Base-by-base conservation (phyloP, 176 grass and related monocot genomes). In the Avena atlantica region DNA sequence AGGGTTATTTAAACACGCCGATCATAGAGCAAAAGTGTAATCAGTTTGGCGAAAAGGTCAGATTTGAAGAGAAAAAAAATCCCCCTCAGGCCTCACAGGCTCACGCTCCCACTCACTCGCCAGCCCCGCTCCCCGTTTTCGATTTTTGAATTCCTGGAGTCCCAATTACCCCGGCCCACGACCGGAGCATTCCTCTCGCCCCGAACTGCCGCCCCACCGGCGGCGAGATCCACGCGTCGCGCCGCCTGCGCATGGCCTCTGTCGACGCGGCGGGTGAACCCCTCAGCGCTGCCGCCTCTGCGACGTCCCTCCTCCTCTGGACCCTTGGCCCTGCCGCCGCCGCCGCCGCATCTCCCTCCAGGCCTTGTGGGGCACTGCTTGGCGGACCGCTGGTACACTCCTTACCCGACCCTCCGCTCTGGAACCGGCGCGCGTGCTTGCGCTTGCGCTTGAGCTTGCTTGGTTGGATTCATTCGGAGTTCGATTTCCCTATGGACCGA, bases 231-330 rank as follows among this genome's bases (percentile, higher is more conserved):
- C 15, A 75, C 48, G 59, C 34, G 37, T 44, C 6, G 27, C 25
- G 50, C 50, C n/a, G 48, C 69, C 48, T 29, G 27, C 16, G 49
- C 72, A 88, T 52, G 70, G 31, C 59, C 8, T n/a, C 29, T 37
- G 84, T 59, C 44, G 87, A 84, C 63, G 57, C 70, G 5, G 9
- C 25, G 29, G 79, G 9, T 15, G 89, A 87, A 58, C 80, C 87
- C 45, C 84, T 88, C 63, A 63, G 61, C 70, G 24, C 45, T 10
- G 72, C 24, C 16, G 61, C 77, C 20, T 87, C 64, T 5, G 21
- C 85, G n/a, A 34, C 81, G 27, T 50, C 12, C n/a, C 84, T 91
- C 81, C 89, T 94, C 58, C 78, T 66, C 31, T 70, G 89, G 51
- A 87, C 87, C n/a, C 52, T 94, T 40, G 89, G 81, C 36, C 73